These are phyloP conservation scores for Endocalyx cinctus DNA, from an alignment of 2,329 filamentous ascomycete species.

Conservation along the genomic window DNA sequence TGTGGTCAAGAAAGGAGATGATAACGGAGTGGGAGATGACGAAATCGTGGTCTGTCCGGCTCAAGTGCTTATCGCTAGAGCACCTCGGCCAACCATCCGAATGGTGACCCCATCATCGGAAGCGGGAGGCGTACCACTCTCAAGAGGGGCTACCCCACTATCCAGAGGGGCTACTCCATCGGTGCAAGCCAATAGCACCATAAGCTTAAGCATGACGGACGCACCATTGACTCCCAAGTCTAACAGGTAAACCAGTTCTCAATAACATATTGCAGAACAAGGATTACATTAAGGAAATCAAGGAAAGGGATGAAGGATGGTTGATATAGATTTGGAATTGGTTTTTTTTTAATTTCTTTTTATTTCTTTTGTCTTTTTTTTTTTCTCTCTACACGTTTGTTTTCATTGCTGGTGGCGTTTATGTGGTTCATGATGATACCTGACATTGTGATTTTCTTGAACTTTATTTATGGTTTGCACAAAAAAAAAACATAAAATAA, in stretches of 20 bases:
- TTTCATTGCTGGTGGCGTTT: conserved; percentile 4
- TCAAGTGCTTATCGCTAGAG: conserved; percentile 75
- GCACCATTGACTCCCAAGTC: too few relatives aligned
- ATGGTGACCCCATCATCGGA: conserved; percentile 48
- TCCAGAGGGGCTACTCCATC: conserved; percentile 24
- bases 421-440: conserved; percentile 13
- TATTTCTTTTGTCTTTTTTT: conserved; percentile 1
- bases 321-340: conserved; percentile 6
- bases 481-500: background rate
- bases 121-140: conserved; percentile 39
- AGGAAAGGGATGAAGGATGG: background rate
- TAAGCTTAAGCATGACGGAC: conserved; percentile 19
- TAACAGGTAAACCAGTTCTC: too few relatives aligned
- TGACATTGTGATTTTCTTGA: too few relatives aligned
- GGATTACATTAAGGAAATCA: background rate
- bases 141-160: conserved; percentile 27
- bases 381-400: conserved; percentile 1
- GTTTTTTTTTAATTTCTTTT: conserved; percentile 9
- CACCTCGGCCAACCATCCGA: conserved; percentile 32
- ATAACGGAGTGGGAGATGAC: conserved; percentile 80
- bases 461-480: too few relatives aligned
- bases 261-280: too few relatives aligned
- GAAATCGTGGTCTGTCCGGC: conserved; percentile 95
- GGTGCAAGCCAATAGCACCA: conserved; percentile 12
- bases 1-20: conserved; percentile 93